A percentile compares a stretch with the other conserved stretches of the same genome.
phyloP scores from a whole-genome alignment of 345 rosid species.

The Boechera stricta region DNA sequence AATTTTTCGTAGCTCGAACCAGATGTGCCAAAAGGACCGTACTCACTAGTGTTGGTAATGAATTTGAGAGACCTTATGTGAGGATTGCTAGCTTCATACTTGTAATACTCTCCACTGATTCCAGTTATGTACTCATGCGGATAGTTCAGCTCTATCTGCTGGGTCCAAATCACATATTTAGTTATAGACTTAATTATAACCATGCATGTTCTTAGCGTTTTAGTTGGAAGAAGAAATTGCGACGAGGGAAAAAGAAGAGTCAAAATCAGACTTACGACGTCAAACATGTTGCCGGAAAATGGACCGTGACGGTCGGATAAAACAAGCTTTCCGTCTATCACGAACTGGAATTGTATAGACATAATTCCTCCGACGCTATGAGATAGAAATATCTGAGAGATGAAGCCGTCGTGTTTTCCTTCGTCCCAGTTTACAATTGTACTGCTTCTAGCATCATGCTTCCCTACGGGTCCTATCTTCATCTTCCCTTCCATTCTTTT shows the following conservation, averaged over 20 bases:
- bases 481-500: conserved; percentile 33
- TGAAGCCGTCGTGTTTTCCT: conserved; percentile 32
- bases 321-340: conserved; percentile 34
- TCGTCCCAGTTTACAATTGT: conserved; percentile 40
- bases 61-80: conserved; percentile 42
- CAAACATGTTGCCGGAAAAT: conserved; percentile 40
- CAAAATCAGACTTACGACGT: conserved; percentile 37
- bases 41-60: conserved; percentile 37
- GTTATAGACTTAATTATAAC: conserved; percentile 4
- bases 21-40: conserved; percentile 39
- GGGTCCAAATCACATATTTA: conserved; percentile 29
- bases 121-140: conserved; percentile 43
- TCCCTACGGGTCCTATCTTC: conserved; percentile 46
- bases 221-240: neutral
- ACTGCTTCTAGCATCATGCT: conserved; percentile 44
- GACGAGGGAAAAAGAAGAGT: neutral
- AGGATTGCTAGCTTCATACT: conserved; percentile 41
- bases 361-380: conserved; percentile 27
- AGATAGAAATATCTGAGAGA: conserved; percentile 43
- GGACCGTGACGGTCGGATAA: conserved; percentile 42
- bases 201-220: conserved; percentile 1
- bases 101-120: conserved; percentile 42
- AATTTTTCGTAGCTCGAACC: conserved; percentile 26
- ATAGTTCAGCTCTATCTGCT: conserved; percentile 41
- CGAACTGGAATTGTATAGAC: conserved; percentile 41